phyloP scores from a whole-genome alignment of 192 early-diverging fungal genomes.

The Entomortierella lignicola region DNA sequence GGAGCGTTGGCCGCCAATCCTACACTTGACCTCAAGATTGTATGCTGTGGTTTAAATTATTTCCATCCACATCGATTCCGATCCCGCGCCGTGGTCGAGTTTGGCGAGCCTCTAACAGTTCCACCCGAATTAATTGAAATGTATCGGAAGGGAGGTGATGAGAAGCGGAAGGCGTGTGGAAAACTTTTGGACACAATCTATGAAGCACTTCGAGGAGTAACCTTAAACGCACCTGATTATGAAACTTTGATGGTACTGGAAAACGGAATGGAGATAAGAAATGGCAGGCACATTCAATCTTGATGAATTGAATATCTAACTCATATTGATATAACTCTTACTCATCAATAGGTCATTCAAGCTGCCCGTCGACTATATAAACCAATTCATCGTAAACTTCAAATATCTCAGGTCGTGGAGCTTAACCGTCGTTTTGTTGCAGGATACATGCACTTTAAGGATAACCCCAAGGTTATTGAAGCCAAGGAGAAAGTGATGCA shows the following conservation, averaged over 20 bases:
- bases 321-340: too few relatives aligned
- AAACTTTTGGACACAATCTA: constrained; percentile 82
- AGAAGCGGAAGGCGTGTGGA: constrained; percentile 85
- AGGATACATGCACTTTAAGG: constrained; percentile 85
- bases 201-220: constrained; percentile 85
- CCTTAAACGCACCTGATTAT: constrained; percentile 92
- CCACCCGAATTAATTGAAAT: constrained; percentile 80
- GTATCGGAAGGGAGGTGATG: constrained; percentile 83
- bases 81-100: constrained; percentile 96
- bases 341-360: constrained; percentile 81
- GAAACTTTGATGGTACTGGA: constrained; percentile 86
- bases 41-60: constrained; percentile 93
- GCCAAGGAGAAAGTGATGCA: constrained; percentile 78
- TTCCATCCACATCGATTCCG: constrained; percentile 96
- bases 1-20: constrained; percentile 91
- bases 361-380: constrained; percentile 92
- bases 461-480: constrained; percentile 86
- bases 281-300: too few relatives aligned
- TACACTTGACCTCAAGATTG: constrained; percentile 89
- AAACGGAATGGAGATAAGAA: too few relatives aligned
- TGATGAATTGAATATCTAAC: too few relatives aligned
- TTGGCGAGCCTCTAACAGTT: constrained; percentile 90
- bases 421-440: constrained; percentile 89
- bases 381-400: constrained; percentile 85
- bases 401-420: constrained; percentile 87